phyloP scores from a whole-genome alignment of 768 basidiomycete species.

The Cystofilobasidium bisporidii region DNA sequence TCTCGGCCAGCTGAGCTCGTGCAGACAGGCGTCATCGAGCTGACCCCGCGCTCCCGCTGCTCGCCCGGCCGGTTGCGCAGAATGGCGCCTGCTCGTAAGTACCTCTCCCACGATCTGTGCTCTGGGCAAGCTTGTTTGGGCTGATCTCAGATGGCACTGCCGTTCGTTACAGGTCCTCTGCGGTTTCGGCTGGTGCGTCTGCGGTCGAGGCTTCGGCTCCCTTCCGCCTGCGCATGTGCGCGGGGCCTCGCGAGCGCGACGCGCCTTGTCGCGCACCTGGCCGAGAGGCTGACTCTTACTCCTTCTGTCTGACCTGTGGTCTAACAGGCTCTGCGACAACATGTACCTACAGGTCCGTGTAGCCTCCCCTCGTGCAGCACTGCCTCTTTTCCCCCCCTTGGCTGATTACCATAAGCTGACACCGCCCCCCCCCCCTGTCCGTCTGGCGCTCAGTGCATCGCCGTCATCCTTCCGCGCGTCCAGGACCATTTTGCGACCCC shows the following conservation, averaged over 20 bases:
- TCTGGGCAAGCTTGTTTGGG: background rate
- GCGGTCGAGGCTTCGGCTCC: too few species aligned
- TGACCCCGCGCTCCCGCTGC: background rate
- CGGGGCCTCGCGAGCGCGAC: too few species aligned
- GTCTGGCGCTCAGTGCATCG: constrained; percentile 41
- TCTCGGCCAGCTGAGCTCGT: background rate
- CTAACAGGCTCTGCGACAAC: constrained; percentile 21
- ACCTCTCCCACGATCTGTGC: background rate
- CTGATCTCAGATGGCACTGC: background rate
- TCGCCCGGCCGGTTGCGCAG: background rate
- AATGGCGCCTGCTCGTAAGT: background rate
- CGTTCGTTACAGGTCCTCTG: constrained; percentile 10
- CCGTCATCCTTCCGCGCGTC: constrained; percentile 91
- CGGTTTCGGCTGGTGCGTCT: constrained; percentile 11
- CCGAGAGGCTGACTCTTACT: background rate
- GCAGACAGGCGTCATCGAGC: background rate
- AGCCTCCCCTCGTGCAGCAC: too few species aligned
- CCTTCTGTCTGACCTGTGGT: background rate
- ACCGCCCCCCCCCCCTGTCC: background rate
- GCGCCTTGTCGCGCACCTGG: too few species aligned
- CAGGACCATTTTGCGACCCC: constrained; percentile 75
- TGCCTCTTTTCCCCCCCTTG: background rate
- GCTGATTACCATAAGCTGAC: too few species aligned
- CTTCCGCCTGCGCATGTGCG: too few species aligned
- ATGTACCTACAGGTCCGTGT: constrained; percentile 25